Evolutionary conservation across 116 monocot species (phyloP), one percentile per base, ranked within the genome.

Genomic region (Phalaenopsis hybrid): DNA sequence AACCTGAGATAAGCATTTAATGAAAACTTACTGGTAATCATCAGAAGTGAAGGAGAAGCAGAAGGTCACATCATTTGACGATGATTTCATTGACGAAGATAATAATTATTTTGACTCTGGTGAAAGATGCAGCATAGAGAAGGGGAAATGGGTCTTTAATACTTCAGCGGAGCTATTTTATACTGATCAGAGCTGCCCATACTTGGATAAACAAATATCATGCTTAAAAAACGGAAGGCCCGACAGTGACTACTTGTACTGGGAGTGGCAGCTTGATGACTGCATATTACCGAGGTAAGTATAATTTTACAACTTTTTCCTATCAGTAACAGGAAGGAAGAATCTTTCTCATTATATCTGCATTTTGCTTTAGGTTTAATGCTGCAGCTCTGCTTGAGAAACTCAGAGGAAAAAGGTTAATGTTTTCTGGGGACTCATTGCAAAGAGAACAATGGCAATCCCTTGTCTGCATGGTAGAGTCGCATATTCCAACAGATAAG

Each of bases 191-290:
- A 92, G 85, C 13, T 96, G 96, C 81, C 93, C 93, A 13, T 93
- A 90, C 63, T 25, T 96, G 37, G 92, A 93, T 59, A 86, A 48
- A 55, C 90, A 90, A 76, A 81, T 90, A 0, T 34, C 85, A 0
- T 96, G 96, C 81, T 44, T 4, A 21, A 88, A 78, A 80, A 96
- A 96, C 55, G 96, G 96, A 50, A 84, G 96, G 79, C 90, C 93
- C 5, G 92, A 93, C 78, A 82, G 16, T 4, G 91, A 89, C 41
- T 96, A 93, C 69, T 84, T 85, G 43, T 77, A 84, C 68, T 96
- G 96, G 96, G 89, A 90, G 70, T 96, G 96, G 96, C 81, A 85
- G 46, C 82, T 85, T 18, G 93, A 96, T 82, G 88, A 86, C 69
- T 93, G 96, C 82, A 79, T 61, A 31, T 57, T 93, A 57, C 93